These are phyloP conservation scores for Ustilago cynodontis DNA, from an alignment of 1,284 basidiomycete genomes.

Conservation along the genomic window DNA sequence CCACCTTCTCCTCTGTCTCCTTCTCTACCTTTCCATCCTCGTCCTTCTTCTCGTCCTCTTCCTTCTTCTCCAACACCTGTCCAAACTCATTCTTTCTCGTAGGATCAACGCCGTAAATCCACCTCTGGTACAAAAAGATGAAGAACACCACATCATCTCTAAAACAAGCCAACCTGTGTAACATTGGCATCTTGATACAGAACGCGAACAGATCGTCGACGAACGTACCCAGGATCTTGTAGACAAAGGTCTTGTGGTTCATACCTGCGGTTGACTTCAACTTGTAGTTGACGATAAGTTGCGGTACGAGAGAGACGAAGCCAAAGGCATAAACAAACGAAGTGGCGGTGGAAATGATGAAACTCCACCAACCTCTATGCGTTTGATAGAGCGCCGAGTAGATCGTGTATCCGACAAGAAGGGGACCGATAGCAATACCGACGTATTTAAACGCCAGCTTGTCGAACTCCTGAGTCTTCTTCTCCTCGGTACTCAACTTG, in stretches of 20 bases:
- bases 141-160: constrained; percentile 71
- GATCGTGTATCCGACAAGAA: constrained; percentile 84
- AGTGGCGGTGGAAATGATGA: constrained; percentile 83
- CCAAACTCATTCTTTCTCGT: constrained; percentile 96
- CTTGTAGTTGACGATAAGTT: constrained; percentile 81
- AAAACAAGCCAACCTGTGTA: constrained; percentile 90
- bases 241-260: constrained; percentile 97
- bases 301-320: constrained; percentile 78
- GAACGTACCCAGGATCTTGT: constrained; percentile 85
- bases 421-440: constrained; percentile 84
- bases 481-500: constrained; percentile 90
- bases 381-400: constrained; percentile 79
- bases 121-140: constrained; percentile 75
- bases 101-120: constrained; percentile 94
- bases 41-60: constrained; percentile 9
- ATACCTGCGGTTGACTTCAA: constrained; percentile 86
- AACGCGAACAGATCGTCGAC: constrained; percentile 87
- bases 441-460: constrained; percentile 90
- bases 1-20: constrained; percentile 32
- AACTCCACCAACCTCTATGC: constrained; percentile 95
- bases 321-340: constrained; percentile 96
- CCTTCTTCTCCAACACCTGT: constrained; percentile 72
- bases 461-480: constrained; percentile 95
- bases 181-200: constrained; percentile 93
- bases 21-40: constrained; percentile 9